Base-by-base conservation (phyloP, 2,329 filamentous ascomycete genomes). In the Neofusicoccum sp. region DNA sequence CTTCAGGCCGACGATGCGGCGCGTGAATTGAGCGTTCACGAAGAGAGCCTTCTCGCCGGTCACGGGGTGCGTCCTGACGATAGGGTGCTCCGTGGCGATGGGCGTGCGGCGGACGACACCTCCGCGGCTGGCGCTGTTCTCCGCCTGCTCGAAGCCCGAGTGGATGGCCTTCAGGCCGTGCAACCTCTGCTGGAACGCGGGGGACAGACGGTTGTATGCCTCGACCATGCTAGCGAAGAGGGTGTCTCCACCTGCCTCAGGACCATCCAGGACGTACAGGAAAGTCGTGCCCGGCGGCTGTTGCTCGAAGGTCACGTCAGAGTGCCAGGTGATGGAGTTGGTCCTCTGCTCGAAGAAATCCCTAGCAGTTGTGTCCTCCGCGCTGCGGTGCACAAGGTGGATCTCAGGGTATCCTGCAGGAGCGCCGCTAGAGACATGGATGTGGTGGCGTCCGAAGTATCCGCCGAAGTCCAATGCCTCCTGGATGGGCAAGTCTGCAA, bases 211-310 rank as follows among this genome's bases (percentile, higher is more conserved):
- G 64, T 86, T 84, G 72, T 96, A 97, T 0, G 93, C 92, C 73
- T 89, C 88, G 0, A 82, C 91, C 66, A 89, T 86, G 71, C 96
- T 89, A 47, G 82, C 86, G 69, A 96, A 96, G 3, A 96, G 78
- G 0, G 92, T 96, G 71, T 96, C 92, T 49, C 92, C 93, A 36
- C 92, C 92, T 0, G 85, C 87, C 40, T 84, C 80, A 1, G 92
- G 92, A 45, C 85, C 87, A 70, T 96, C 91, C n/a, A 97, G 83
- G 53, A 92, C 82, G 71, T 96, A 96, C 36, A 96, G 76, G 76
- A 96, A 96, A 0, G 93, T 96, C 0, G 91, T 96, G 31, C 91
- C 91, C 0, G 93, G 91, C 1, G 93, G 91, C 76, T 97, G 92
- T 66, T 84, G 79, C 78, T 96, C 93, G 71, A 96, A 96, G 0